These are phyloP conservation scores for Colletotrichum spaethianum DNA, from an alignment of 2,329 filamentous ascomycete species.

Conservation along the genomic window DNA sequence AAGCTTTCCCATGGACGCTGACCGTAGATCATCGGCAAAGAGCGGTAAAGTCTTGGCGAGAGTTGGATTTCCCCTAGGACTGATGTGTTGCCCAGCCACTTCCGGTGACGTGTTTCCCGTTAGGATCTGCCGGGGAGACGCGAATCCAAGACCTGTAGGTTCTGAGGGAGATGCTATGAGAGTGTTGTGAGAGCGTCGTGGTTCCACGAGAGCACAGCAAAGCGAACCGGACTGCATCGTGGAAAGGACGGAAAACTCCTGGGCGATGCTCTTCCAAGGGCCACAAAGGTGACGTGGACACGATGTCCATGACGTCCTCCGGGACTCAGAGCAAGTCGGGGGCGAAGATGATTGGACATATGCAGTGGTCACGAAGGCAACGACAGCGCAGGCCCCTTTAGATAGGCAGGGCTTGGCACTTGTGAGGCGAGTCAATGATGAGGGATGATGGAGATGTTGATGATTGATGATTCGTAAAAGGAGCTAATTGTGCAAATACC, in stretches of 20 bases:
- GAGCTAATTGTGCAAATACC: constrained; percentile 18
- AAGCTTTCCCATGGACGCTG: background rate
- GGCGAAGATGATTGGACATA: background rate
- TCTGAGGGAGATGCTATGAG: background rate
- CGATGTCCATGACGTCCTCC: background rate
- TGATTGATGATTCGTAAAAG: constrained; percentile 19
- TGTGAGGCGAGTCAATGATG: background rate
- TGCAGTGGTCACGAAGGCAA: background rate
- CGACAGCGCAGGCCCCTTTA: background rate
- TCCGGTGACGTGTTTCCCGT: background rate
- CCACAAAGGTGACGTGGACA: too few relatives aligned
- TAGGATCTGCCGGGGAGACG: background rate
- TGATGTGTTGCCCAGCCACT: constrained; percentile 3
- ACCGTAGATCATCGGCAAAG: constrained; percentile 12
- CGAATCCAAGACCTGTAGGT: background rate
- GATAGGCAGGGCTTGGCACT: background rate
- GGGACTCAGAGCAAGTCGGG: background rate
- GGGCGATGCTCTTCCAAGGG: background rate
- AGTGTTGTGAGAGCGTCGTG: background rate
- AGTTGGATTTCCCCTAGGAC: background rate
- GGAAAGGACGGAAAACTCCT: background rate
- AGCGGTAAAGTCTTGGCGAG: constrained; percentile 5
- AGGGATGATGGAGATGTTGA: background rate
- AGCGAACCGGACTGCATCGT: background rate
- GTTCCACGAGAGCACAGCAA: background rate